A percentile compares a stretch with the other conserved stretches of the same genome.
These are phyloP conservation scores for Logfia minima DNA, from an alignment of 129 eudicot genomes.

Conservation along the genomic window DNA sequence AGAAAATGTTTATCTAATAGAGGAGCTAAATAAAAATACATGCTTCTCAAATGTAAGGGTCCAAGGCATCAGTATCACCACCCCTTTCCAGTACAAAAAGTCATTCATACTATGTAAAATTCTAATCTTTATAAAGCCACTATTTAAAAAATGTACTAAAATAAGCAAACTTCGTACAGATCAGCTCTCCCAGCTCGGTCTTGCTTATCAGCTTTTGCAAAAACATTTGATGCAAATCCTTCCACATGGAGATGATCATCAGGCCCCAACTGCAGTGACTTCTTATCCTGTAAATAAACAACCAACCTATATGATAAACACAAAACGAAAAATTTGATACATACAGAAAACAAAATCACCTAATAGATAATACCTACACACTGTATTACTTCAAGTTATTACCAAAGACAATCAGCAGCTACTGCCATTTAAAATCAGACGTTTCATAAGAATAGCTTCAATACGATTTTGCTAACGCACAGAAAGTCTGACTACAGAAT, in stretches of 20 bases:
- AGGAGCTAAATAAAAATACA: not conserved
- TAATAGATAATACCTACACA: not conserved
- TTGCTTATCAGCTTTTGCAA: slow-evolving; percentile 94
- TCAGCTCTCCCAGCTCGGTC: slow-evolving; percentile 95
- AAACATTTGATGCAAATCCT: slow-evolving; percentile 90
- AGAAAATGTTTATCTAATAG: not conserved
- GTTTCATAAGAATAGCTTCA: not conserved
- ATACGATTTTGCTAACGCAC: not conserved
- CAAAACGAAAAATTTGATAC: not conserved
- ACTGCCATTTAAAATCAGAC: not conserved
- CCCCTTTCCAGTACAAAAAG: slow-evolving; percentile 4
- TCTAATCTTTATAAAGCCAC: not conserved
- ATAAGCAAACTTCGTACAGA: slow-evolving; percentile 49
- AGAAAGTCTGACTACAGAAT: not conserved
- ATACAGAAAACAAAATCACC: not conserved
- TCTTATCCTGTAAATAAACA: slow-evolving; percentile 62
- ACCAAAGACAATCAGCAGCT: not conserved
- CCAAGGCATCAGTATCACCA: not conserved
- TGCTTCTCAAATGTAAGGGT: not conserved
- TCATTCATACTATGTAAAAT: not conserved
- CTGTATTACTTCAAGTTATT: not conserved
- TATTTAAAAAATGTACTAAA: not conserved
- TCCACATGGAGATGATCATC: slow-evolving; percentile 87
- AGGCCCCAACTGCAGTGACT: slow-evolving; percentile 66
- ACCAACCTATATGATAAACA: slow-evolving; percentile 7